Base-by-base conservation (phyloP, 768 basidiomycete genomes). In the Lyophyllum semitale region DNA sequence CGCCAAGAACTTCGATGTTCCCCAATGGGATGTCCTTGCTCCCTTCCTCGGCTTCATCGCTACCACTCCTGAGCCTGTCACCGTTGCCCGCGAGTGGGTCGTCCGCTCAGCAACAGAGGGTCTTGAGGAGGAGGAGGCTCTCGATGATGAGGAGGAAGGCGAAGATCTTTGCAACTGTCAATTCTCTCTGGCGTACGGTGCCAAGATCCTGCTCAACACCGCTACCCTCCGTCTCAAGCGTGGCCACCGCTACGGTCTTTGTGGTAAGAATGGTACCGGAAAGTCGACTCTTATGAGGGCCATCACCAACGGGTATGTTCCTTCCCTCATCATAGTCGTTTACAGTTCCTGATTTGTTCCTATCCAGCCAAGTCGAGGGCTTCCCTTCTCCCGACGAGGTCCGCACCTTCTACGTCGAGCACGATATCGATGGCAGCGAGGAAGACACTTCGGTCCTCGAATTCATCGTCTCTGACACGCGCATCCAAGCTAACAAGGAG, bases 131-230 rank as follows among this genome's bases (percentile, higher is more conserved):
- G 83, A 73, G 0, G 84, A 83, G 17, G 87, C 79, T 48, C 73
- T 70, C 42, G 94, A 94, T 15, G 95, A 98, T 63, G 95, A 96
- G 70, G 95, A 98, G 73, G 94, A 95, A 75, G 95, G 95, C 64
- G 97, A 99, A 77, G 95, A 97, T 68, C 84, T 99, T 64, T 96
- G 95, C 83, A 95, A 97, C 82, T 96, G 94, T 82, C 93, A 96
- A 71, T 98, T 98, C 85, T 97, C 95, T 51, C 84, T 98, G 51
- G 95, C 95, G 49, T 98, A 98, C 71, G 95, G 95, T 88, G 95
- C 95, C 69, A 97, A 97, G 83, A 97, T 98, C 66, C 75, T 98
- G 69, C 87, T 98, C 70, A 97, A 98, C 80, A 97, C 94, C 38
- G 95, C 95, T 55, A 89, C 82, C 60, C 91, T 98, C 73, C 93